Percentiles rank a stretch among this genome's conserved stretches.
These are phyloP conservation scores for Inonotus obliquus DNA, from an alignment of 1,284 basidiomycete genomes.

Conservation along the genomic window DNA sequence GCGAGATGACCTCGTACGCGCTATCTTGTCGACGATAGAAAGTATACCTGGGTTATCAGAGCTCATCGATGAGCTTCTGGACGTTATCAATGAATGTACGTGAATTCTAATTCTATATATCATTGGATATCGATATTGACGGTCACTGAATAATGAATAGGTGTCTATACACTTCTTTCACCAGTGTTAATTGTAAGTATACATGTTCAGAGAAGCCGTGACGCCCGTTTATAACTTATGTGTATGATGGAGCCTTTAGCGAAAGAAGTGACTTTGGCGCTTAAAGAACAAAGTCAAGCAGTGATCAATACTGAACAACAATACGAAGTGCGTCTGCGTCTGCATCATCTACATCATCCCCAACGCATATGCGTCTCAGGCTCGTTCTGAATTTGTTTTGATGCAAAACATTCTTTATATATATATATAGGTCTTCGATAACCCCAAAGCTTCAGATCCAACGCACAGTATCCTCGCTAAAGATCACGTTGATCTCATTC, in stretches of 20 bases:
- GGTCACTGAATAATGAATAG: too few species aligned
- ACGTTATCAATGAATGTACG: constrained; percentile 29
- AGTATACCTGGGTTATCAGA: constrained; percentile 45
- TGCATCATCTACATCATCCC: background rate
- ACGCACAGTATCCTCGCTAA: constrained; percentile 34
- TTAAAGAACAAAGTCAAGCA: constrained; percentile 34
- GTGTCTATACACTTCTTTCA: constrained; percentile 40
- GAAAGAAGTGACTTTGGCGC: constrained; percentile 30
- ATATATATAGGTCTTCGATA: constrained; percentile 34
- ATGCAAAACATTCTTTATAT: background rate
- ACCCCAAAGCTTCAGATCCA: constrained; percentile 40
- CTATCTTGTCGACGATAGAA: constrained; percentile 27
- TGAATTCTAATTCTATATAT: too few species aligned
- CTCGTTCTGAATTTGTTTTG: too few species aligned
- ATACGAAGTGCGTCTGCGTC: constrained; percentile 25
- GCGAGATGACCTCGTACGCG: constrained; percentile 33
- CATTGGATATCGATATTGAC: too few species aligned
- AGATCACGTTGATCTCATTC: constrained; percentile 29
- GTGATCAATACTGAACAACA: constrained; percentile 41
- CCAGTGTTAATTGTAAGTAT: constrained; percentile 27
- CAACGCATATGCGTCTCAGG: too few species aligned
- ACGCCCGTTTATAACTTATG: too few species aligned
- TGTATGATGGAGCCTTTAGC: constrained; percentile 28
- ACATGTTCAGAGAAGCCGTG: too few species aligned
- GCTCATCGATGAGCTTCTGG: constrained; percentile 39